A percentile compares a stretch with the other conserved stretches of the same genome.
phyloP scores from a whole-genome alignment of 768 basidiomycete genomes.

The Obba rivulosa region DNA sequence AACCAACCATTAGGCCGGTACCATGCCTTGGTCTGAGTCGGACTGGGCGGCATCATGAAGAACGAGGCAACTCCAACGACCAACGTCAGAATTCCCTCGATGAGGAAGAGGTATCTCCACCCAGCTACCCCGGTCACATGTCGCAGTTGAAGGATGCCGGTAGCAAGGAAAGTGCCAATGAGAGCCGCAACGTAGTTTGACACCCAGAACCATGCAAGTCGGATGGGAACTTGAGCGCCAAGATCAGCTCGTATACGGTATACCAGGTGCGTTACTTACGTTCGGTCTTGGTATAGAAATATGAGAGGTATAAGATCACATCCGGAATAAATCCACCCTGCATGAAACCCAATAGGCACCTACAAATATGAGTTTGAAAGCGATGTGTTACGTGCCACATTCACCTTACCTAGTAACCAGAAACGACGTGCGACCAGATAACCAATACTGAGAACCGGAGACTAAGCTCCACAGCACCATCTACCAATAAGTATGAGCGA shows the following conservation, averaged over 20 bases:
- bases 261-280: conserved; percentile 28
- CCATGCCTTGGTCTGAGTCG: conserved; percentile 59
- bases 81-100: conserved; percentile 48
- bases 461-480: conserved; percentile 55
- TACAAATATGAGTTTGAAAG: conserved; percentile 13
- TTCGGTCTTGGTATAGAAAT: conserved; percentile 57
- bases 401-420: conserved; percentile 42
- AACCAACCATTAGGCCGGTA: conserved; percentile 64
- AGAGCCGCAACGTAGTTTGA: conserved; percentile 52
- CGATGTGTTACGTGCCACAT: not conserved
- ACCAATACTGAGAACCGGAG: conserved; percentile 55
- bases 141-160: conserved; percentile 51
- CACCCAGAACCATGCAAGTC: conserved; percentile 69
- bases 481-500: conserved; percentile 19
- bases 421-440: conserved; percentile 47
- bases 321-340: conserved; percentile 69
- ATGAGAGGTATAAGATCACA: conserved; percentile 58
- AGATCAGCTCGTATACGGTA: not conserved
- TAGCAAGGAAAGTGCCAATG: conserved; percentile 57
- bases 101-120: conserved; percentile 55
- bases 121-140: conserved; percentile 49
- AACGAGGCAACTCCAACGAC: conserved; percentile 45
- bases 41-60: conserved; percentile 56
- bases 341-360: conserved; percentile 50
- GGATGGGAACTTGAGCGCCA: conserved; percentile 43